These are phyloP conservation scores for Apiospora kogelbergensis DNA, from an alignment of 2,329 filamentous ascomycete genomes.

Conservation along the genomic window DNA sequence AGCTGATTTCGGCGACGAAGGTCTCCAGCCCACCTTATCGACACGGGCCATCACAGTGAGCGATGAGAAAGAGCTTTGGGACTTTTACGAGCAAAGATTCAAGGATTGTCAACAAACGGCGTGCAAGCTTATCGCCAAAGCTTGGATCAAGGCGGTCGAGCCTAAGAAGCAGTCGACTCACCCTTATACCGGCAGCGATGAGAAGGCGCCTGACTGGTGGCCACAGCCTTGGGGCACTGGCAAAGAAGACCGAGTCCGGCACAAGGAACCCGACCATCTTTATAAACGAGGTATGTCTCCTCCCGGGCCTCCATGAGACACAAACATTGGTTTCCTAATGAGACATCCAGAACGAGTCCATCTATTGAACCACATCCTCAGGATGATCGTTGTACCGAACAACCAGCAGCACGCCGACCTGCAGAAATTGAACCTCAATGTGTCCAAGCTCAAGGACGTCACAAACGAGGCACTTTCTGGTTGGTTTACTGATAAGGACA, in stretches of 20 bases:
- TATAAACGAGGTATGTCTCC: constrained; percentile 59
- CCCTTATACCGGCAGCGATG: constrained; percentile 67
- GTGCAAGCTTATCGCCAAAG: constrained; percentile 72
- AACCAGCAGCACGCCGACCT: constrained; percentile 51
- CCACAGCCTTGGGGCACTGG: constrained; percentile 54
- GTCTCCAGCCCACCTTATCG: constrained; percentile 35
- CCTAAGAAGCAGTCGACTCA: constrained; percentile 76
- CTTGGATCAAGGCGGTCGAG: constrained; percentile 73
- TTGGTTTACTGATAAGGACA: constrained; percentile 59
- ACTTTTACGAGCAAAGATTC: constrained; percentile 62
- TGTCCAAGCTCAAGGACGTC: constrained; percentile 57
- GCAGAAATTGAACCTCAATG: constrained; percentile 51
- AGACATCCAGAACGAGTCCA: constrained; percentile 53
- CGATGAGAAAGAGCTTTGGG: constrained; percentile 53
- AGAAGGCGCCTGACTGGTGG: constrained; percentile 67
- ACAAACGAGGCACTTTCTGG: constrained; percentile 57
- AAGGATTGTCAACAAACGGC: constrained; percentile 68
- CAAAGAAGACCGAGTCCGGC: constrained; percentile 56
- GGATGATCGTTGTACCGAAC: constrained; percentile 53
- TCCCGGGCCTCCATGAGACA: background rate
- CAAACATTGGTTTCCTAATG: background rate
- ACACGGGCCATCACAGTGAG: constrained; percentile 52
- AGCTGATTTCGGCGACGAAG: constrained; percentile 39
- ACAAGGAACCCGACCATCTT: constrained; percentile 74
- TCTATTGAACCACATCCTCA: constrained; percentile 60